A percentile compares a stretch with the other conserved stretches of the same genome.
Evolutionary conservation across 2,329 filamentous ascomycete species (phyloP).

Genomic region (Alternaria incomplexa): DNA sequence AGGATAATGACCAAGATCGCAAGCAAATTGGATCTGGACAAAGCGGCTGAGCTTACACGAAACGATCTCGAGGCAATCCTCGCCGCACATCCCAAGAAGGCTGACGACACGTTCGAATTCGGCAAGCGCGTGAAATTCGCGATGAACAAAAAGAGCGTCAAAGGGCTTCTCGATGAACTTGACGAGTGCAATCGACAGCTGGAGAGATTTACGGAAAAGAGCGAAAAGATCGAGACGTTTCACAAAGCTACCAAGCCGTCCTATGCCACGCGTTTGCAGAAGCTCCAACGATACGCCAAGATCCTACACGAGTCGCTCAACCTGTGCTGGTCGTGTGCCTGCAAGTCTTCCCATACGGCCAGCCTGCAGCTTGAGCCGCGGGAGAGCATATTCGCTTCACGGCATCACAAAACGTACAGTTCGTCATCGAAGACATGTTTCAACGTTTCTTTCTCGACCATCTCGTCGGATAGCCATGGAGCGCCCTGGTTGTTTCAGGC

Average conservation of each 20-base stretch:
- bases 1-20: constrained; percentile 45
- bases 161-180: constrained; percentile 43
- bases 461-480: constrained; percentile 7
- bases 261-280: constrained; percentile 40
- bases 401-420: constrained; percentile 14
- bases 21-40: constrained; percentile 45
- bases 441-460: constrained; percentile 41
- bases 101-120: constrained; percentile 43
- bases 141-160: constrained; percentile 48
- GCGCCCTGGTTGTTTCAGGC: constrained; percentile 41
- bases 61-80: constrained; percentile 47
- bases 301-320: constrained; percentile 38
- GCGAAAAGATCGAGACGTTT: constrained; percentile 45
- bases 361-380: constrained; percentile 44
- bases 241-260: constrained; percentile 44
- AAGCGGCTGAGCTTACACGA: constrained; percentile 39
- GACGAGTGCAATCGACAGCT: constrained; percentile 49
- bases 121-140: constrained; percentile 44
- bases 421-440: constrained; percentile 35
- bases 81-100: constrained; percentile 40
- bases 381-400: constrained; percentile 30
- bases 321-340: constrained; percentile 43
- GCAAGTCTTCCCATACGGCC: constrained; percentile 39
- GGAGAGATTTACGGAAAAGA: constrained; percentile 47
- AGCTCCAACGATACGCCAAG: constrained; percentile 43